Percentiles rank a stretch among this genome's conserved stretches.
Evolutionary conservation across 306 rosid species (phyloP).

Genomic region (Cicer cuneatum): DNA sequence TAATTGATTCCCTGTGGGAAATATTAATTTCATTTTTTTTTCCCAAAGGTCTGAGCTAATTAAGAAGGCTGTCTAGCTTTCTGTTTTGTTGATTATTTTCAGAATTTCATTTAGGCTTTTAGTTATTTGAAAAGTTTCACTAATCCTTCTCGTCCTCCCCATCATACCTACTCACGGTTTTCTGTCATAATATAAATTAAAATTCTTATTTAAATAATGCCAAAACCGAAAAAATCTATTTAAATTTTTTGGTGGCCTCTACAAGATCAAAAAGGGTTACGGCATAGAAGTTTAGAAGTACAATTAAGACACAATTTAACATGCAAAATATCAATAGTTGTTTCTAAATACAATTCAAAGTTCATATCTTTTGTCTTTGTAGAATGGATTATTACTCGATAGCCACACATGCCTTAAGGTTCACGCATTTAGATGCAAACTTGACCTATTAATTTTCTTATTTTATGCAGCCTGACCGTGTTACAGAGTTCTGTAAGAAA

Average conservation of each 20-base stretch:
- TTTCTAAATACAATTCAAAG: conserved; percentile 23
- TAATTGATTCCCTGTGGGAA: background rate
- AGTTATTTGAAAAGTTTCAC: conserved; percentile 2
- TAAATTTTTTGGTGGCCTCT: conserved; percentile 7
- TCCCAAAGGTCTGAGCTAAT: background rate
- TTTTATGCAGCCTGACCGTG: conserved; percentile 93
- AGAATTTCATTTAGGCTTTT: conserved; percentile 8
- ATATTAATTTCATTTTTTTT: conserved; percentile 1
- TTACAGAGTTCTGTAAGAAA: conserved; percentile 92
- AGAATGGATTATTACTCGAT: conserved; percentile 9
- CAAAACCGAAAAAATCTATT: background rate
- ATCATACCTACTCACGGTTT: background rate
- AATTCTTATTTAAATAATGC: background rate
- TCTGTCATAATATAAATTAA: background rate
- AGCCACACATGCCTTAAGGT: conserved; percentile 11
- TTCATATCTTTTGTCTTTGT: background rate
- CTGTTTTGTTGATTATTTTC: conserved; percentile 23
- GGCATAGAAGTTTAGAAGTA: conserved; percentile 10
- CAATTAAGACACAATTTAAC: conserved; percentile 14
- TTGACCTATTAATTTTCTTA: conserved; percentile 41
- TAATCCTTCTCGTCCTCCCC: background rate
- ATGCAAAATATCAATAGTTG: conserved; percentile 8
- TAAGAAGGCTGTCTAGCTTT: background rate
- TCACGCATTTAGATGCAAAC: conserved; percentile 22
- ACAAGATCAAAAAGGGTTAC: conserved; percentile 11